Evolutionary conservation across 768 basidiomycete species (phyloP).

Genomic region (Collybiopsis luxurians): DNA sequence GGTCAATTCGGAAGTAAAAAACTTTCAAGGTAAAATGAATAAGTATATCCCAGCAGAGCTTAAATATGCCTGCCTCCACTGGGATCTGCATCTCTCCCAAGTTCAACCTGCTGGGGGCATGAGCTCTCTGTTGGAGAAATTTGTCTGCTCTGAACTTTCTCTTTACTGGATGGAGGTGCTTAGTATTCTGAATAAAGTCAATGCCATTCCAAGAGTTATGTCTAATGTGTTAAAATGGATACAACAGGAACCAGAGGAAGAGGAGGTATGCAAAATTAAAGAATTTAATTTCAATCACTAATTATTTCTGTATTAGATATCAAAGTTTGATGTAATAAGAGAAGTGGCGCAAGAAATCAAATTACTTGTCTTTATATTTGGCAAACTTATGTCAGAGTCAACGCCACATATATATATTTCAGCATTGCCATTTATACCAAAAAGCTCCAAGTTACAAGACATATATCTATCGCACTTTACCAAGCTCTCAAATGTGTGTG

Average conservation of each 20-base stretch:
- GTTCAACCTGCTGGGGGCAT: background rate
- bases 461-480: background rate
- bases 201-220: background rate
- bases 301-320: background rate
- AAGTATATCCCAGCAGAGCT: background rate
- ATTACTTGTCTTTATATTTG: conserved; percentile 4
- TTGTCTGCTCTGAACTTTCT: background rate
- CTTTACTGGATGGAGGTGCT: no score
- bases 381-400: conserved; percentile 4
- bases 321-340: background rate
- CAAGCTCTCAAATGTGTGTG: background rate
- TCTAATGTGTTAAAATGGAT: background rate
- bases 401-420: conserved; percentile 21
- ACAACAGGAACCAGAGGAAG: background rate
- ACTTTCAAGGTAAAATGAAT: background rate
- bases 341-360: background rate
- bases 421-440: conserved; percentile 19
- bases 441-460: no score
- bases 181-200: background rate
- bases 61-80: background rate
- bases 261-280: background rate
- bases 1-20: background rate
- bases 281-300: background rate
- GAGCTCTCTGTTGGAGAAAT: no score
- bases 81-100: background rate